Evolutionary conservation across 768 basidiomycete genomes (phyloP), one percentile per base, ranked within the genome.

Genomic region (Brasilioporus rufonigricans): DNA sequence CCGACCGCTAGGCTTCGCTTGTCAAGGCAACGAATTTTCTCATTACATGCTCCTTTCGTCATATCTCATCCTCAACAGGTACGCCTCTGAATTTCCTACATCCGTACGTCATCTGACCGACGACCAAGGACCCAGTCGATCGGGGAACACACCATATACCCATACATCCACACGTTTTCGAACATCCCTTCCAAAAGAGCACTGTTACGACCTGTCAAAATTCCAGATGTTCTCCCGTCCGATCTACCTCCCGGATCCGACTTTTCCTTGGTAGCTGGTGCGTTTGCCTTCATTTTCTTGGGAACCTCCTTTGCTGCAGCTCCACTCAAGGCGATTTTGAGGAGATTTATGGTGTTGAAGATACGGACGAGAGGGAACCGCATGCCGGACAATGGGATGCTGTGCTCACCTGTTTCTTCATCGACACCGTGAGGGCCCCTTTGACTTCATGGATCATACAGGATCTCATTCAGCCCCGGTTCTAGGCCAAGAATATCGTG

Each of bases 1-100:
- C 12, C 36, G 46, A 43, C 1, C 44, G 10, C 49, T 93, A 40
- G 39, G 39, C 23, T 21, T 21, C 38, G 38, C n/a, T 23, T 21
- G 21, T 59, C 94, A 96, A 70, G 94, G 90, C 21, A 97, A 97
- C 66, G 95, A 98, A 71, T 97, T 97, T 68, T 93, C 91, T 31
- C 89, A 95, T 60, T 93, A 92, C 71, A 96, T 95, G 93, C 80
- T 98, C 13, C 82, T 98, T 5, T 78, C 89, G 2, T 97, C 95
- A 5, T 87, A 86, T 65, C 90, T 89, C 67, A 84, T 97, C 19
- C 75, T 98, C 46, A 98, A 98, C 67, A 81, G 80, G 93, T 93
- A 62, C 11, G 80, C 43, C 45, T 48, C 48, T 36, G 23, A 48
- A 5, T 23, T 5, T 19, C 2, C 24, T 27, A 11, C 14, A 16